Base-by-base conservation (phyloP, 176 grass and related monocot genomes). In the Rhynchospora tenuis region DNA sequence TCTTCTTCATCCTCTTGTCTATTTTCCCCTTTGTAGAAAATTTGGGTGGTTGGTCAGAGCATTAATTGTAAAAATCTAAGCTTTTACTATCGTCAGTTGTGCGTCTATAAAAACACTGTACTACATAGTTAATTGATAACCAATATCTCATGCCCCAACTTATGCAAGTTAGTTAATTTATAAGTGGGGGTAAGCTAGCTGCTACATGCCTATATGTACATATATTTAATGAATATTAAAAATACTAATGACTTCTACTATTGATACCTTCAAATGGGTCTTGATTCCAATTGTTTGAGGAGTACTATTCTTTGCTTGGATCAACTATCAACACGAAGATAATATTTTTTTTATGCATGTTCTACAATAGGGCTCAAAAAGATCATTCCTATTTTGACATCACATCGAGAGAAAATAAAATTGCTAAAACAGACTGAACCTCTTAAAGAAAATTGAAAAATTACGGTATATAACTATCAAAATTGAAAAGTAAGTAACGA, bases 201-300 rank as follows among this genome's bases (percentile, higher is more conserved):
- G 70, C 45, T 73, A 51, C 45, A 73, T 73, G 33, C 45, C 45
- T 51, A 51, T 74, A 12, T 12, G 48, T 12, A 12, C 5, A 74
- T 11, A 27, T 52, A 74, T 48, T 74, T 51, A 74, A 74, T 74
- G 46, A 74, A 45, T 14, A 74, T 50, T 74, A 52, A 52, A 74
- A 51, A 15, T 52, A 51, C 22, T 22, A 74, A 7, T 74, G 46
- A 9, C 45, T 24, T 46, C 45, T 26, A 13, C 20, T 26, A 13
- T 51, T n/a, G 70, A 51, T 15, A 50, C 44, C 70, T 50, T 73
- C 38, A 10, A 22, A 19, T 44, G 33, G 44, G 13, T 17, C 12
- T 42, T 3, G 45, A 46, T 43, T 22, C 9, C 38, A 45, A 17
- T 23, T 8, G 42, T 19, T 6, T 28, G 14, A 46, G 70, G 3